These are phyloP conservation scores for Oenanthe sinensis DNA, from an alignment of 129 eudicot species.

Conservation along the genomic window DNA sequence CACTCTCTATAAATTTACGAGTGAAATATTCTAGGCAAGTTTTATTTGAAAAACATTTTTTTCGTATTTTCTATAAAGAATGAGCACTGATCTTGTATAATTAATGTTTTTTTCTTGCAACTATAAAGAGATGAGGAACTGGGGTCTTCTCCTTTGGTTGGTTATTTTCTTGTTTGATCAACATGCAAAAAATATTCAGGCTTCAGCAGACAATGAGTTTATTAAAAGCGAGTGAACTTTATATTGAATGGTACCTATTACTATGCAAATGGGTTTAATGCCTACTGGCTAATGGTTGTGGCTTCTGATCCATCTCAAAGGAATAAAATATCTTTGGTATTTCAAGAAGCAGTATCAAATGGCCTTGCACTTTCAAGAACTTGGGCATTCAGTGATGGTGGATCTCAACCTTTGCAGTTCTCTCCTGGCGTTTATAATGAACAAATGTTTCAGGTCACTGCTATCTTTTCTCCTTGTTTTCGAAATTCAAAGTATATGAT, in stretches of 20 bases:
- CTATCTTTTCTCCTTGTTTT: neutral
- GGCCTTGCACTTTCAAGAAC: conserved; percentile 46
- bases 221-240: conserved; percentile 28
- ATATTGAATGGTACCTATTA: conserved; percentile 41
- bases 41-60: neutral
- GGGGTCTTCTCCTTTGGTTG: conserved; percentile 11
- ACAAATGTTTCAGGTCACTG: conserved; percentile 47
- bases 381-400: conserved; percentile 73
- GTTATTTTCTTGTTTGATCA: conserved; percentile 12
- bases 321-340: conserved; percentile 30
- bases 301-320: conserved; percentile 43
- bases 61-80: neutral
- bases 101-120: neutral
- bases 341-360: conserved; percentile 34
- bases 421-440: conserved; percentile 71
- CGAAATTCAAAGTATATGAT: neutral
- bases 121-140: conserved; percentile 14
- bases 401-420: conserved; percentile 32
- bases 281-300: conserved; percentile 62
- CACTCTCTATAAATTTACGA: neutral
- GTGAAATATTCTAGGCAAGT: neutral
- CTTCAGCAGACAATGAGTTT: conserved; percentile 28
- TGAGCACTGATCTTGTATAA: neutral
- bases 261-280: conserved; percentile 60
- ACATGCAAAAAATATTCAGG: conserved; percentile 8